Base-by-base conservation (phyloP, 176 grass and related monocot genomes). In the Chrysopogon serrulatus region DNA sequence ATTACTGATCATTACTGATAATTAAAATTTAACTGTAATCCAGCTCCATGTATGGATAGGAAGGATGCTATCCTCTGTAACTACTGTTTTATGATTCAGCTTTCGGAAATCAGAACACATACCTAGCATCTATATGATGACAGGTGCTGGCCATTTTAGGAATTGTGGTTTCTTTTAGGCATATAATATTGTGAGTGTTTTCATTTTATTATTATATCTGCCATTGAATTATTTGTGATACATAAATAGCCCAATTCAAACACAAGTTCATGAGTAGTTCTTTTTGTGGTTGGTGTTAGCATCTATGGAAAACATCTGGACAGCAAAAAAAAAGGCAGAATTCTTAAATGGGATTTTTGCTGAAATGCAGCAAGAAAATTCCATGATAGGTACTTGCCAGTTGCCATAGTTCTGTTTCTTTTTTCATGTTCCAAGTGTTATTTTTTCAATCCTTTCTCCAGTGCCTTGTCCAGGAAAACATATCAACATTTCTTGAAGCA, bases 261-360 rank as follows among this genome's bases (percentile, higher is more conserved):
- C 53, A 62, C 49, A 28, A 14, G 11, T 57, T 57, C 2, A 24
- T 24, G 53, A 24, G 8, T 57, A 57, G 53, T 65, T 64, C 2
- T 83, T 82, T 76, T 11, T 80, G 82, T 86, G 78, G 83, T 23
- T 89, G 71, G 28, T 35, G 54, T 65, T 64, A 77, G 51, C 71
- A 64, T 85, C 53, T 44, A 16, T 13, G 53, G 77, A 51, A 34
- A 89, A 42, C 64, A 76, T 89, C 67, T 89, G 69, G 83, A 76
- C 62, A 62, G 15, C 60, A 40, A 49, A 76, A 40, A 49, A 76
- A 79, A 81, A 17, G 6, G 69, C 24, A 30, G 67, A 65, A 59
- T 39, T 59, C 30, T 63, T 18, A n/a, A 23, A 63, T 8, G 28
- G 15, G 15, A 32, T 17, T 10, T n/a, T 65, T 57, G 16, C 28